phyloP scores from a whole-genome alignment of 495 filamentous ascomycete genomes.

The Penicillium fimorum region DNA sequence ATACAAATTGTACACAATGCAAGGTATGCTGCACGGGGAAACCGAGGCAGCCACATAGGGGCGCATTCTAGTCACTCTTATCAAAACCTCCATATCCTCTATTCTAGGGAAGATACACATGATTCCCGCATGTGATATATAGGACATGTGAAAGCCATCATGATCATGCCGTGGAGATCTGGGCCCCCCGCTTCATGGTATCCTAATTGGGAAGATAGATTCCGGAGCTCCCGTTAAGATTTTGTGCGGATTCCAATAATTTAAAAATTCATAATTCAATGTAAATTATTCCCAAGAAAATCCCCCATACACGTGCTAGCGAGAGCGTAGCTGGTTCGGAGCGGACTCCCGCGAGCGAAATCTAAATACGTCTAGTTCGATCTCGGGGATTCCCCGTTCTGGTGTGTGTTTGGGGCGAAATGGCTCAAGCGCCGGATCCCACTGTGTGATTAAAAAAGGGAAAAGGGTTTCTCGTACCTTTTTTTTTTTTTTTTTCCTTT shows the following conservation, averaged over 20 bases:
- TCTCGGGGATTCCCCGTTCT: slow-evolving; percentile 1
- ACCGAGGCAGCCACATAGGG: background rate
- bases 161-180: slow-evolving; percentile 6
- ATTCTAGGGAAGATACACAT: background rate
- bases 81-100: background rate
- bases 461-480: background rate
- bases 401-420: background rate
- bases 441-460: slow-evolving; percentile 1
- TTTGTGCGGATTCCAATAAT: background rate
- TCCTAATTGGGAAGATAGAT: background rate
- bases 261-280: background rate
- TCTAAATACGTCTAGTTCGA: background rate
- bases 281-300: background rate
- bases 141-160: background rate
- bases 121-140: background rate
- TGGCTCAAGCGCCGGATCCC: background rate
- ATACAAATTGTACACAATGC: background rate
- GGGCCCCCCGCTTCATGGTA: slow-evolving; percentile 1
- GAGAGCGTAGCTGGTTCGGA: background rate
- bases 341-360: background rate
- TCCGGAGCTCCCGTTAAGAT: slow-evolving; percentile 3
- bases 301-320: slow-evolving; percentile 1
- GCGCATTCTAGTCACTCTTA: background rate
- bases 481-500: background rate
- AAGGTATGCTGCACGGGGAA: background rate